phyloP scores from a whole-genome alignment of 805 yeast genomes.

The Wickerhamiella bombiphila region DNA sequence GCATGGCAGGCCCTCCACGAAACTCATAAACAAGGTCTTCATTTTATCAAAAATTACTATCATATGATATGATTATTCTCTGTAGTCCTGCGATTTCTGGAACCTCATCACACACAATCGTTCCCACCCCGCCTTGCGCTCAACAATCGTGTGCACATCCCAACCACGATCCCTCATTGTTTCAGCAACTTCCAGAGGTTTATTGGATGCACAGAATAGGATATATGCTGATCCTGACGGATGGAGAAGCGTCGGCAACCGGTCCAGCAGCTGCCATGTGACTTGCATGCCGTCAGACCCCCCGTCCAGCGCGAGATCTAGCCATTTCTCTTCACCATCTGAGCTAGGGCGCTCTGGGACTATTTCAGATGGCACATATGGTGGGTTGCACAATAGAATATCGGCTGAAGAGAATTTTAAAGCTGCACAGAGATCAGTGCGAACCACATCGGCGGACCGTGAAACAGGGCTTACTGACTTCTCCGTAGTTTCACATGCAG shows the following conservation, averaged over 20 bases:
- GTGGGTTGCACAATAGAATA: constrained; percentile 79
- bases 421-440: constrained; percentile 34
- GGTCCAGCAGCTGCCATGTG: constrained; percentile 48
- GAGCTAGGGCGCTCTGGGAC: constrained; percentile 47
- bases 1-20: no score
- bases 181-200: constrained; percentile 47
- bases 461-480: constrained; percentile 30
- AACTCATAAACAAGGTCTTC: no score
- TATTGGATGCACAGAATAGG: constrained; percentile 80
- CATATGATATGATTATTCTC: no score
- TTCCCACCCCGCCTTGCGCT: constrained; percentile 93
- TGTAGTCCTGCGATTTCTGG: neutral
- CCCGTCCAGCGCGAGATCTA: constrained; percentile 81
- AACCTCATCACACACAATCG: constrained; percentile 65
- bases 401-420: constrained; percentile 36
- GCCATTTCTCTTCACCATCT: constrained; percentile 48
- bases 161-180: constrained; percentile 39
- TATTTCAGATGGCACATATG: constrained; percentile 78
- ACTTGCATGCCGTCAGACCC: constrained; percentile 85
- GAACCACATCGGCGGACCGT: constrained; percentile 33
- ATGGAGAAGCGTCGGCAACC: constrained; percentile 39
- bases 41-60: no score
- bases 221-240: constrained; percentile 66
- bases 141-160: constrained; percentile 37
- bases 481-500: constrained; percentile 46